phyloP scores from a whole-genome alignment of 78 protist genomes.

The Ministeria vibrans region DNA sequence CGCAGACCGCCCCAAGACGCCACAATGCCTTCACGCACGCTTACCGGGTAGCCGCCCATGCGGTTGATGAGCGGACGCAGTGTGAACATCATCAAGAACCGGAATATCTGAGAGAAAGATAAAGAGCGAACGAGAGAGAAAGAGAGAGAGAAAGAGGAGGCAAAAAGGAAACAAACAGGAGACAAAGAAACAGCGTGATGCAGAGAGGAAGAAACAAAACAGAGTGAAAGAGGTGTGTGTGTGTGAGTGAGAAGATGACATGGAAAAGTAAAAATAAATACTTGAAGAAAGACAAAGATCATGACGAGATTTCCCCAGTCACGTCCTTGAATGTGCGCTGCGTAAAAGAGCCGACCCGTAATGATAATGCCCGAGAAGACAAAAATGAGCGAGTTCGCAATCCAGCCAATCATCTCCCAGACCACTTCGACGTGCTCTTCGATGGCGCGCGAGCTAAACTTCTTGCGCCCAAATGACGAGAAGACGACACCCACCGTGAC shows the following conservation, averaged over 20 bases:
- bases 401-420: constrained; percentile 6
- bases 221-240: too few relatives aligned
- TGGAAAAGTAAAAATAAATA: too few relatives aligned
- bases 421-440: too few relatives aligned
- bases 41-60: constrained; percentile 15
- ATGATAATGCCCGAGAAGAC: constrained; percentile 22
- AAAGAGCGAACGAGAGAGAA: too few relatives aligned
- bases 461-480: constrained; percentile 6
- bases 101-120: too few relatives aligned
- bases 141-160: too few relatives aligned
- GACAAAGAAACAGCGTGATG: too few relatives aligned
- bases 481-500: neutral
- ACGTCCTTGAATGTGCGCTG: neutral
- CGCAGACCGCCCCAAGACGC: constrained; percentile 45
- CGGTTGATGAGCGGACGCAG: neutral
- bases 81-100: neutral
- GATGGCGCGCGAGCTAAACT: neutral
- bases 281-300: constrained; percentile 18
- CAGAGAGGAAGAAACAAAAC: too few relatives aligned
- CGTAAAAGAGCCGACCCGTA: neutral
- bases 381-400: constrained; percentile 34
- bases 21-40: neutral
- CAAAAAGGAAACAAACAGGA: too few relatives aligned
- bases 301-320: neutral
- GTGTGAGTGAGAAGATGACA: too few relatives aligned